Conservation (phyloP, 1,284 basidiomycete species). For the Ganoderma meredithae region DNA sequence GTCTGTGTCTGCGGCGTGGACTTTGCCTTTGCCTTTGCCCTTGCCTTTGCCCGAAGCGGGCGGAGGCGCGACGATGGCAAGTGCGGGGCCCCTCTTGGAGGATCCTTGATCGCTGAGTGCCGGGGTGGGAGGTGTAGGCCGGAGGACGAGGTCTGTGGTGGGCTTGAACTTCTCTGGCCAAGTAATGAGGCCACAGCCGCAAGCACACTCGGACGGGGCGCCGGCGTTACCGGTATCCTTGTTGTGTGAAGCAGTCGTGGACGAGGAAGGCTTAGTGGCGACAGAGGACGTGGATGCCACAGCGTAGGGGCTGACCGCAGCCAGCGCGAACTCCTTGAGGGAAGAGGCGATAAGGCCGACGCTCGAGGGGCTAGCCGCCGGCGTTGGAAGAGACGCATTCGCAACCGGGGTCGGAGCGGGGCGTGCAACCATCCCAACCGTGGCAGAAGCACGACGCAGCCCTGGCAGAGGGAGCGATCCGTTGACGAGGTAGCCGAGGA, state of each 20-base stretch:
- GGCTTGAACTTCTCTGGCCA: slow-evolving; percentile 44
- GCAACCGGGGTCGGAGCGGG: slow-evolving; percentile 24
- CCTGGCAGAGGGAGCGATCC: slow-evolving; percentile 36
- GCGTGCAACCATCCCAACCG: slow-evolving; percentile 24
- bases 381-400: slow-evolving; percentile 43
- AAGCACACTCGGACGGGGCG: slow-evolving; percentile 39
- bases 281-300: slow-evolving; percentile 43
- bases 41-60: slow-evolving; percentile 31
- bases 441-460: slow-evolving; percentile 19
- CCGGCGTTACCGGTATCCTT: slow-evolving; percentile 20
- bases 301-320: slow-evolving; percentile 57
- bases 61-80: slow-evolving; percentile 35
- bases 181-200: slow-evolving; percentile 42
- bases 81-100: slow-evolving; percentile 38
- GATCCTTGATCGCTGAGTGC: slow-evolving; percentile 32
- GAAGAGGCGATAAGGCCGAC: slow-evolving; percentile 51
- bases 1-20: slow-evolving; percentile 19
- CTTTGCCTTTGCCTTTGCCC: slow-evolving; percentile 28
- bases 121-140: slow-evolving; percentile 43
- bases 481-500: slow-evolving; percentile 71
- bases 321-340: slow-evolving; percentile 62
- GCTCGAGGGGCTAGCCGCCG: slow-evolving; percentile 45
- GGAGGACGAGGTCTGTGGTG: slow-evolving; percentile 49
- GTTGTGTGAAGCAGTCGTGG: slow-evolving; percentile 25
- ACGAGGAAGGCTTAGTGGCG: slow-evolving; percentile 27